phyloP scores from a whole-genome alignment of 257 asterid species.

The Solanum piurae region DNA sequence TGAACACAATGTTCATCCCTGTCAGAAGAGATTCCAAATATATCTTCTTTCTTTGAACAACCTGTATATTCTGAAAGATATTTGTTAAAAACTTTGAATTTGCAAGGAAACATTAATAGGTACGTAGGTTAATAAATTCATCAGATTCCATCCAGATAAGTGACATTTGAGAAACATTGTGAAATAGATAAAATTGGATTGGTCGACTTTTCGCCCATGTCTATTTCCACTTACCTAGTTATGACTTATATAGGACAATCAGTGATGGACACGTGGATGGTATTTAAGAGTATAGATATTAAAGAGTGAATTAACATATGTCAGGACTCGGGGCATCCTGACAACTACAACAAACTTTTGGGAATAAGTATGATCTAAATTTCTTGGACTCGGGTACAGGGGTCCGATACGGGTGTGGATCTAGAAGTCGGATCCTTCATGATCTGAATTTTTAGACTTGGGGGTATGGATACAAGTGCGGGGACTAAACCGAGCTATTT shows the following conservation, averaged over 20 bases:
- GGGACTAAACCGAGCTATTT: background rate
- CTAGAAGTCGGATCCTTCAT: background rate
- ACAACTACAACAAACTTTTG: background rate
- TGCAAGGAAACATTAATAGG: background rate
- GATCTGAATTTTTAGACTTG: background rate
- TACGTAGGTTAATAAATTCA: background rate
- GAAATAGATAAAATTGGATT: background rate
- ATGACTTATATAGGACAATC: background rate
- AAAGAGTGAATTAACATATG: background rate
- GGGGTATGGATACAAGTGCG: background rate
- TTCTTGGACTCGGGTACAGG: background rate
- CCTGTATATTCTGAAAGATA: background rate
- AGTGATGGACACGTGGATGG: background rate
- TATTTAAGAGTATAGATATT: background rate
- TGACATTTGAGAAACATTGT: background rate
- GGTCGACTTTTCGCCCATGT: background rate
- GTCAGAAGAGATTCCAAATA: background rate
- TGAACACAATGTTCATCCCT: background rate
- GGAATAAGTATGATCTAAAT: background rate
- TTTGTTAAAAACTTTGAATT: background rate
- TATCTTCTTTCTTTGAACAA: background rate
- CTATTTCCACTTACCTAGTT: background rate
- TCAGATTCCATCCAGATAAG: background rate
- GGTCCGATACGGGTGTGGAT: background rate
- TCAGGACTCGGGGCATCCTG: background rate